A percentile compares a stretch with the other conserved stretches of the same genome.
phyloP scores from a whole-genome alignment of 768 basidiomycete genomes.

The Arthromyces matolae region DNA sequence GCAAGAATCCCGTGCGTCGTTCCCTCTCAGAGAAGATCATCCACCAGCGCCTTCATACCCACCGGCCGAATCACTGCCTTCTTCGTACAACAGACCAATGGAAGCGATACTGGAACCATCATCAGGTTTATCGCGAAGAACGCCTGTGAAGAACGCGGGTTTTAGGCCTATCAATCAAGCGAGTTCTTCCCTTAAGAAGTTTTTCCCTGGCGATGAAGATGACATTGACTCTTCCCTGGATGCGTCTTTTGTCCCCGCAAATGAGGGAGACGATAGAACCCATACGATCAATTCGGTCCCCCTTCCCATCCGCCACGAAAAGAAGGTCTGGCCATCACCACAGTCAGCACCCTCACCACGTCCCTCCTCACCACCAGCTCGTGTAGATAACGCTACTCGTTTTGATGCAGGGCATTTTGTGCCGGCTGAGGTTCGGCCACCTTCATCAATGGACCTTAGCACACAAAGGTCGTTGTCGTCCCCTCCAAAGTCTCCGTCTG shows the following conservation, averaged over 20 bases:
- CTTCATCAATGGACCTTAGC: neutral
- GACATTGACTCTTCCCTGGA: slow-evolving; percentile 44
- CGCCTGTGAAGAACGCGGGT: slow-evolving; percentile 40
- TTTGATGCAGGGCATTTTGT: neutral
- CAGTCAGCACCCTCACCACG: neutral
- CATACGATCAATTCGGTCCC: no score
- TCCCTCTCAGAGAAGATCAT: slow-evolving; percentile 9
- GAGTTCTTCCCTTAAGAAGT: slow-evolving; percentile 62
- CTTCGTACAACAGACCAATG: slow-evolving; percentile 1
- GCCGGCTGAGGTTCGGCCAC: neutral
- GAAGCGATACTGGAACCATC: slow-evolving; percentile 13
- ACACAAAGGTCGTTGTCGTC: neutral
- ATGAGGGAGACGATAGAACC: slow-evolving; percentile 3
- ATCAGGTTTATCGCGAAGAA: slow-evolving; percentile 16
- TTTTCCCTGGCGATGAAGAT: slow-evolving; percentile 83
- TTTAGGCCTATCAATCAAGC: slow-evolving; percentile 66
- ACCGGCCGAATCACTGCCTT: slow-evolving; percentile 2
- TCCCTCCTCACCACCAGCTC: slow-evolving; percentile 2
- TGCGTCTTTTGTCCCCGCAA: slow-evolving; percentile 2
- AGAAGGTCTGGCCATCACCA: slow-evolving; percentile 16
- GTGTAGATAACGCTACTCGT: neutral
- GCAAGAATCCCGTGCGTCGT: slow-evolving; percentile 12
- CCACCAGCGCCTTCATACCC: slow-evolving; percentile 1
- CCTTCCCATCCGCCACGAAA: slow-evolving; percentile 10
- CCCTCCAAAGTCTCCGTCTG: slow-evolving; percentile 3